A percentile compares a stretch with the other conserved stretches of the same genome.
Conservation (phyloP, 495 filamentous ascomycete species). For the Annulohypoxylon nitens region DNA sequence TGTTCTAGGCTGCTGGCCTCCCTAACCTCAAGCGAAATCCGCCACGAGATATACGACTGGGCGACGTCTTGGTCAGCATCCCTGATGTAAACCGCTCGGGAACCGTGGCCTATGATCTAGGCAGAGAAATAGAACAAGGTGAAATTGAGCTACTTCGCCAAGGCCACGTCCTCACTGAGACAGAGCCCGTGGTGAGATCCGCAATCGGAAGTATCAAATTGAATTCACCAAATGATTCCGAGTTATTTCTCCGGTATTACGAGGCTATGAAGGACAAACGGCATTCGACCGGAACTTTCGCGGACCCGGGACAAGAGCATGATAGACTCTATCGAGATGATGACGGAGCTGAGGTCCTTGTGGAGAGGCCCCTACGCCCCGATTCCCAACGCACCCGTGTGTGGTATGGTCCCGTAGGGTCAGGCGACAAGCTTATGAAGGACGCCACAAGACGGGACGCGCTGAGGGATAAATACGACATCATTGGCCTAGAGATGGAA, state of each 20-base stretch:
- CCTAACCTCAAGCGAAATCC: slow-evolving; percentile 38
- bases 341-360: slow-evolving; percentile 12
- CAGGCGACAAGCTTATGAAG: slow-evolving; percentile 50
- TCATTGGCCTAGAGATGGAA: slow-evolving; percentile 51
- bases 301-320: slow-evolving; percentile 47
- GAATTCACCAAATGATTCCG: slow-evolving; percentile 15
- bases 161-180: slow-evolving; percentile 44
- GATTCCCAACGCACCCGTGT: slow-evolving; percentile 40
- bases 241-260: slow-evolving; percentile 43
- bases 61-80: slow-evolving; percentile 55
- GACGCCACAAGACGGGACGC: slow-evolving; percentile 44
- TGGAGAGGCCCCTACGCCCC: slow-evolving; percentile 33
- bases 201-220: slow-evolving; percentile 46
- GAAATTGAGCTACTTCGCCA: slow-evolving; percentile 43
- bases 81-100: slow-evolving; percentile 35
- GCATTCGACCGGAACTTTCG: slow-evolving; percentile 35
- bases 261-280: slow-evolving; percentile 39
- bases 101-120: slow-evolving; percentile 50
- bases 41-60: slow-evolving; percentile 56
- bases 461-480: slow-evolving; percentile 43
- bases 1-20: slow-evolving; percentile 22
- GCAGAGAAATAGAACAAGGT: slow-evolving; percentile 37
- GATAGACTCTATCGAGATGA: slow-evolving; percentile 40
- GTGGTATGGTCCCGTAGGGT: slow-evolving; percentile 52
- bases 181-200: slow-evolving; percentile 43